Evolutionary conservation across 192 early-diverging fungal species (phyloP), one percentile per base, ranked within the genome.

Genomic region (Coemansia sp.): DNA sequence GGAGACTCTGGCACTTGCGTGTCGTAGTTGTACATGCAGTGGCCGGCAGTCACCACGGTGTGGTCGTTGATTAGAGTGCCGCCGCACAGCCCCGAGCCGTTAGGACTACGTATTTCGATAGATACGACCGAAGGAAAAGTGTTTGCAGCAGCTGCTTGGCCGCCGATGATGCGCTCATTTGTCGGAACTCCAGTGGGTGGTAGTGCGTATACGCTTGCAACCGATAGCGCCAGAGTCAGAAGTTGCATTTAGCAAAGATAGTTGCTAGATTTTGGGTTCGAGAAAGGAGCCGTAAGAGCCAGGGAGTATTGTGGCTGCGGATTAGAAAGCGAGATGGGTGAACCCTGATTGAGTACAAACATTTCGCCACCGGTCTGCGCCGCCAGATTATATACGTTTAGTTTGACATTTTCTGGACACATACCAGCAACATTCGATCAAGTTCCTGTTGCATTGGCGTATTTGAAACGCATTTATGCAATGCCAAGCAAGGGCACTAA

Each of bases 141-240:
- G 52, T 62, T 58, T 2, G 19, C 21, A 0, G 59, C 50, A 15
- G 75, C 57, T 0, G 59, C 25, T 7, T 19, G 5, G 10, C 75
- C 75, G 5, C 75, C 75, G 39, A 77, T 77, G 3, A 77, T 72
- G 22, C 75, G 69, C 55, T 76, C 67, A 43, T 43, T 61, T 2
- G 60, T 35, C 7, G 29, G 60, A 1, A 21, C 19, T 2, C 12
- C 24, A 3, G 9, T 38, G 14, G 25, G n/a, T 25, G 21, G 50
- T 14, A 39, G n/a, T 4, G 56, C 56, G n/a, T 17, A 38, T 2
- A 29, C 25, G 27, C 24, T 29, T 2, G 53, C 24, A 5, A 7
- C 25, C 10, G 25, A n/a, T n/a, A 55, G 27, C 0, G 24, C 23
- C 25, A 29, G 25, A 25, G n/a, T 3, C 25, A 21, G 4, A 19